A percentile compares a stretch with the other conserved stretches of the same genome.
Conservation (phyloP, 768 basidiomycete genomes). For the Pulveroboletus sp. region DNA sequence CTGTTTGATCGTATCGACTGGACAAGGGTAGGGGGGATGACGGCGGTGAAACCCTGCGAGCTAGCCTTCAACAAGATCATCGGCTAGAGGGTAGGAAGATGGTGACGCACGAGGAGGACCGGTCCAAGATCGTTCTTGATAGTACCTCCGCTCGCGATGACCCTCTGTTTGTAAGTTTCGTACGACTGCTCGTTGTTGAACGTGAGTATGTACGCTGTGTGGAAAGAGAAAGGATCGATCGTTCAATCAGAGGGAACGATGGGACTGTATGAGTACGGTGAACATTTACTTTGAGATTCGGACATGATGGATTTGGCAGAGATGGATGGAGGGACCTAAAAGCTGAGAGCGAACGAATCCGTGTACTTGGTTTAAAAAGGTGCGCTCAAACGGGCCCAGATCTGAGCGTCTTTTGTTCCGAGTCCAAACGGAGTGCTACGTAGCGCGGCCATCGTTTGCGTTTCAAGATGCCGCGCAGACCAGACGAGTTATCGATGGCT, state of each 20-base stretch:
- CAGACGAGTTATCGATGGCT: too few relatives aligned
- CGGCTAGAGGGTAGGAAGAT: background rate
- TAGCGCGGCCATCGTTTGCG: too few relatives aligned
- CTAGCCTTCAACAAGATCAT: background rate
- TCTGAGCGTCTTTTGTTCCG: too few relatives aligned
- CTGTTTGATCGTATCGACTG: background rate
- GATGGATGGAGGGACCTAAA: background rate
- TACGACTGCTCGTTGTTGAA: conserved; percentile 6
- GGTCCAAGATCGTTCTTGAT: conserved; percentile 13
- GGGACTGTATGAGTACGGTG: background rate
- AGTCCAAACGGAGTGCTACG: too few relatives aligned
- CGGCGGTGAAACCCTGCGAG: conserved; percentile 18
- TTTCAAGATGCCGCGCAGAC: too few relatives aligned
- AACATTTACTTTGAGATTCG: conserved; percentile 10
- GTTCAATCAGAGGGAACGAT: background rate
- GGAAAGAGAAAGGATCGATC: background rate
- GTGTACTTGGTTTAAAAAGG: too few relatives aligned
- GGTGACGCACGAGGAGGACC: background rate
- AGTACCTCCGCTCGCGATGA: background rate
- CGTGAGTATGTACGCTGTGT: conserved; percentile 10
- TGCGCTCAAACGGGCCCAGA: too few relatives aligned
- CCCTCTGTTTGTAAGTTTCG: conserved; percentile 6
- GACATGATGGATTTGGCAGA: conserved; percentile 10
- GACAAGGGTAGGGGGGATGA: conserved; percentile 1
- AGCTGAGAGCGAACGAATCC: too few relatives aligned